Percentiles rank a stretch among this genome's conserved stretches.
phyloP scores from a whole-genome alignment of 805 yeast species.

The Candida andamanensis region DNA sequence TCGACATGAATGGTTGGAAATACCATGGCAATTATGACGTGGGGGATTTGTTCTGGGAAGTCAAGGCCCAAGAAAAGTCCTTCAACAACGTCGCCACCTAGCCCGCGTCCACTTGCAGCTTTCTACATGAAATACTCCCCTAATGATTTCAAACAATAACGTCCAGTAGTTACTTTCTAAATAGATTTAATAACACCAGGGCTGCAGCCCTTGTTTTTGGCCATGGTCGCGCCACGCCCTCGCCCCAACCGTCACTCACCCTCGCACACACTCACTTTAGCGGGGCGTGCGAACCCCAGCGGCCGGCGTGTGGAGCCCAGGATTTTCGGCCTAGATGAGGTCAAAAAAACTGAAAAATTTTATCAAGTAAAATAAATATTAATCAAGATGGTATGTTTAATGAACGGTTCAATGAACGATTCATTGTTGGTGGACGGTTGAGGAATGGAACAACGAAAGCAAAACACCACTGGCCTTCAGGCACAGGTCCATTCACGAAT shows the following conservation, averaged over 20 bases:
- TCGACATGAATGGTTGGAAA: conserved; percentile 90
- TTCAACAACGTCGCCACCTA: conserved; percentile 72
- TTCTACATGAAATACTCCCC: conserved; percentile 7
- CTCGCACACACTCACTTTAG: no score
- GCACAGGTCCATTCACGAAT: background rate
- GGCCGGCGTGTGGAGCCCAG: conserved; percentile 3
- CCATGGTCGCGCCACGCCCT: conserved; percentile 1
- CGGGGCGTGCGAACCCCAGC: no score
- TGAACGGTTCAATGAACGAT: no score
- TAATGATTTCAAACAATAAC: no score
- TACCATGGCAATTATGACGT: conserved; percentile 95
- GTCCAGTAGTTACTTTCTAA: no score
- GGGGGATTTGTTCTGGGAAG: conserved; percentile 86
- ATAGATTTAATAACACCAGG: no score
- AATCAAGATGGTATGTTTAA: conserved; percentile 8
- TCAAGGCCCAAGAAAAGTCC: conserved; percentile 81
- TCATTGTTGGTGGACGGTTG: no score
- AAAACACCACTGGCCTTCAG: background rate
- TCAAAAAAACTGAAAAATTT: conserved; percentile 5
- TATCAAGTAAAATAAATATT: conserved; percentile 5
- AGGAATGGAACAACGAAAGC: background rate
- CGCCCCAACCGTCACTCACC: background rate
- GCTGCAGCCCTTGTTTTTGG: conserved; percentile 1
- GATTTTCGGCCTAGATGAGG: background rate
- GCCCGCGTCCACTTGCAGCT: no score